A percentile compares a stretch with the other conserved stretches of the same genome.
phyloP scores from a whole-genome alignment of 768 basidiomycete species.

The Rhizopogon rudus region DNA sequence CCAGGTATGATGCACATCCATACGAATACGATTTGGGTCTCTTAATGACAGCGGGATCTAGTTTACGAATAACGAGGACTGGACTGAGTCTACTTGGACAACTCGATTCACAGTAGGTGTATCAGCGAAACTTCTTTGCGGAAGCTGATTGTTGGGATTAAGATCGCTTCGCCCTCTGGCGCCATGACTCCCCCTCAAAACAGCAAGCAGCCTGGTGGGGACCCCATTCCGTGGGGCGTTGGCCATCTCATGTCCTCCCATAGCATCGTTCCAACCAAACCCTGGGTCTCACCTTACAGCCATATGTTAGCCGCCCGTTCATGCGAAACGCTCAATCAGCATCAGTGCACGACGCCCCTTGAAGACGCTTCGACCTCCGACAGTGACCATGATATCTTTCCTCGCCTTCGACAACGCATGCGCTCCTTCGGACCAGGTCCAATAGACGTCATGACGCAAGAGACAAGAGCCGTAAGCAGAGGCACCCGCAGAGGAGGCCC shows the following conservation, averaged over 20 bases:
- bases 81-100: slow-evolving; percentile 27
- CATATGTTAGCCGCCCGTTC: not conserved
- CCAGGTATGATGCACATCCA: slow-evolving; percentile 19
- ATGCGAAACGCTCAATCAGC: not conserved
- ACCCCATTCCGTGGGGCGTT: slow-evolving; percentile 32
- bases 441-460: not conserved
- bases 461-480: not conserved
- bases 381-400: not conserved
- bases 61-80: slow-evolving; percentile 26
- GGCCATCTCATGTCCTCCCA: slow-evolving; percentile 14
- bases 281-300: not conserved
- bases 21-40: not conserved
- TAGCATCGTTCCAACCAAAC: not conserved
- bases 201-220: slow-evolving; percentile 29
- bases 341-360: not conserved
- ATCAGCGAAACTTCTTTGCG: not conserved
- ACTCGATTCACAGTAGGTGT: slow-evolving; percentile 32
- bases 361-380: not conserved
- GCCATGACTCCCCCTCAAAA: slow-evolving; percentile 21
- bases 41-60: not conserved
- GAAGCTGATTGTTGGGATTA: not conserved
- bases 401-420: not conserved
- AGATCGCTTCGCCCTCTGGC: slow-evolving; percentile 32
- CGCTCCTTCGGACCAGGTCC: not conserved
- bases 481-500: not conserved